Evolutionary conservation across 805 yeast species (phyloP), one percentile per base, ranked within the genome.

Genomic region (Starmerella stellata): DNA sequence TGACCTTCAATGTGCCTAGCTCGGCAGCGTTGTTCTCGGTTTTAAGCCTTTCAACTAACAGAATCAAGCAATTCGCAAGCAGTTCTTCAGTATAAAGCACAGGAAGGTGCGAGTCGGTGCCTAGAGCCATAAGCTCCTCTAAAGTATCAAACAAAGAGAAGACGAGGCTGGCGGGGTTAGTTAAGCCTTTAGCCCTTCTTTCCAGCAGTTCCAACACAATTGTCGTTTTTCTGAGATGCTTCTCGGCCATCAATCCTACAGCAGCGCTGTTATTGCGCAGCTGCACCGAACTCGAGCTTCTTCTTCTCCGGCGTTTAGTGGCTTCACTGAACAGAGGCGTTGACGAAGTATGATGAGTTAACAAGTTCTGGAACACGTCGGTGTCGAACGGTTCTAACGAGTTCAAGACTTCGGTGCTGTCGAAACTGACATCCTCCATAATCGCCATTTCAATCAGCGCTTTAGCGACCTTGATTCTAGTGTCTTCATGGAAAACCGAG

Each of bases 81-180:
- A 87, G 73, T 56, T 90, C 95, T 60, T 90, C 93, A 1, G 93
- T 77, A 50, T 85, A 87, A 34, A 80, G 64, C 4, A 87, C 87
- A 3, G 98, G 94, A 44, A 90, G 63, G 41, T 82, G 81, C 30
- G 94, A 93, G 54, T 85, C 96, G 46, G 73, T 74, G 33, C 93
- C 94, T 35, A 90, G 65, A 21, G 93, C 48, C 31, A 60, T 46
- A 17, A 60, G 49, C 37, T 63, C 65, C 17, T 61, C 60, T n/a
- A 63, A 54, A 24, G 59, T 50, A 13, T 48, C 50, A 37, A 63
- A 63, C 24, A 63, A 45, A 24, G 51, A 52, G 4, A 53, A 46
- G 16, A 63, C 49, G 5, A 52, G 46, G 19, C 43, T 46, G 4
- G 50, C 55, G 1, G 48, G 43, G 15, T 45, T 36, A 7, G 14